phyloP scores from a whole-genome alignment of 78 protist genomes.

The Dictyostelium firmibasis region DNA sequence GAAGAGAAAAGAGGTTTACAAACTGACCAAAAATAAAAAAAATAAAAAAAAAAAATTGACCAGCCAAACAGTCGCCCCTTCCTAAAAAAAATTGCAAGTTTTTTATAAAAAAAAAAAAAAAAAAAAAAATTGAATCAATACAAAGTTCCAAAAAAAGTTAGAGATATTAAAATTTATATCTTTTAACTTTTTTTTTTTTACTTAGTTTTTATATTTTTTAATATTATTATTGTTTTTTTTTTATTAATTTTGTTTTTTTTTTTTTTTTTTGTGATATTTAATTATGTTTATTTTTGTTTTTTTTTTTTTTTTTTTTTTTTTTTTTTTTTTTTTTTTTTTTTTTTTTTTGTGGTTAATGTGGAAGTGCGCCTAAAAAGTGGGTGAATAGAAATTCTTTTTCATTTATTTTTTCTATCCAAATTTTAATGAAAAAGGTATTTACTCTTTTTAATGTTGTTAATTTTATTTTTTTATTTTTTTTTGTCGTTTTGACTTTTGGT shows the following conservation, averaged over 20 bases:
- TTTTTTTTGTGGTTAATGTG: not conserved
- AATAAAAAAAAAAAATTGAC: no score
- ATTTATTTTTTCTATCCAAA: not conserved
- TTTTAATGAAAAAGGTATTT: not conserved
- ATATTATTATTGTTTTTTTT: not conserved
- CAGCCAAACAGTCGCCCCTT: no score
- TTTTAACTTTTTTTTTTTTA: no score
- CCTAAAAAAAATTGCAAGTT: no score
- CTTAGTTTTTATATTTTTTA: not conserved
- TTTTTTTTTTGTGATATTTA: not conserved
- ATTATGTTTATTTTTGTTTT: no score
- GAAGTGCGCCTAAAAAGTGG: not conserved
- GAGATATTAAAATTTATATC: not conserved
- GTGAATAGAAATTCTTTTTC: not conserved
- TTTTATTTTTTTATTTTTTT: no score
- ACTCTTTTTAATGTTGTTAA: not conserved
- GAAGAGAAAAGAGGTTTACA: not conserved
- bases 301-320: not conserved
- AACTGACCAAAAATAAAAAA: not conserved
- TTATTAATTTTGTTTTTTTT: not conserved
- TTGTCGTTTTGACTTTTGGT: not conserved
- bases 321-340: not conserved
- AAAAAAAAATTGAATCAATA: no score
- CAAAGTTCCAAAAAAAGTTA: no score
- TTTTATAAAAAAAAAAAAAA: not conserved